Evolutionary conservation across 2,329 filamentous ascomycete species (phyloP).

Genomic region (Macrophomina pseudophaseolina): DNA sequence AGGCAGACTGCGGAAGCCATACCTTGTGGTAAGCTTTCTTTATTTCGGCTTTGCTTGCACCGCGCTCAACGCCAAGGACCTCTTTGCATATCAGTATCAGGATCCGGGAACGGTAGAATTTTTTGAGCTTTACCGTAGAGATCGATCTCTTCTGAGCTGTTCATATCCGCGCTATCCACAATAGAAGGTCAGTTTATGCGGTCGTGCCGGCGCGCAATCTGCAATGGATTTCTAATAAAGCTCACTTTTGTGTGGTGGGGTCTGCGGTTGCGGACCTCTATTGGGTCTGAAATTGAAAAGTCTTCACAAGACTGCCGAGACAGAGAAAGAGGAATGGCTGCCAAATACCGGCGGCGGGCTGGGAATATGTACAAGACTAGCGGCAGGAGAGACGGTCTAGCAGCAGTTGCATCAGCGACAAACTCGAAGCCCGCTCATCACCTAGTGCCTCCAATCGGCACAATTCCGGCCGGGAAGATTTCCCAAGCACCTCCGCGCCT

Average conservation of each 20-base stretch:
- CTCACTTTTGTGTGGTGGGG: conserved; percentile 13
- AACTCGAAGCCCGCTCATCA: conserved; percentile 15
- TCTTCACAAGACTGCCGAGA: neutral
- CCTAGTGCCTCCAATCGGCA: neutral
- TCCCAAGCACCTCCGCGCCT: conserved; percentile 19
- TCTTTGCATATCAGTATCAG: conserved; percentile 58
- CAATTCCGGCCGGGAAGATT: conserved; percentile 4
- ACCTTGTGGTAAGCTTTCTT: conserved; percentile 98
- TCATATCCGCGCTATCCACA: conserved; percentile 52
- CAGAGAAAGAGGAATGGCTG: neutral
- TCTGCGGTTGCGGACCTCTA: conserved; percentile 9
- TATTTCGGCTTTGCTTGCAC: conserved; percentile 78
- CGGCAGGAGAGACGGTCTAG: neutral
- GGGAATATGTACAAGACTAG: conserved; percentile 4
- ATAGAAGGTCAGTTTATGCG: neutral
- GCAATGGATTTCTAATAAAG: conserved; percentile 28
- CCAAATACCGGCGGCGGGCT: conserved; percentile 5
- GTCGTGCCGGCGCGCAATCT: neutral
- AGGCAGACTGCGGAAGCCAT: conserved; percentile 30
- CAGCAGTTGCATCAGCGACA: conserved; percentile 11
- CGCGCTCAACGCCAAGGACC: conserved; percentile 75
- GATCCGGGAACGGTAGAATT: neutral
- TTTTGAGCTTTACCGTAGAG: conserved; percentile 56
- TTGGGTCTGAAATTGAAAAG: neutral
- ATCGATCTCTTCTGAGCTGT: conserved; percentile 57